A percentile compares a stretch with the other conserved stretches of the same genome.
Conservation (phyloP, 2,329 filamentous ascomycete genomes). For the Salinomyces thailandicus region DNA sequence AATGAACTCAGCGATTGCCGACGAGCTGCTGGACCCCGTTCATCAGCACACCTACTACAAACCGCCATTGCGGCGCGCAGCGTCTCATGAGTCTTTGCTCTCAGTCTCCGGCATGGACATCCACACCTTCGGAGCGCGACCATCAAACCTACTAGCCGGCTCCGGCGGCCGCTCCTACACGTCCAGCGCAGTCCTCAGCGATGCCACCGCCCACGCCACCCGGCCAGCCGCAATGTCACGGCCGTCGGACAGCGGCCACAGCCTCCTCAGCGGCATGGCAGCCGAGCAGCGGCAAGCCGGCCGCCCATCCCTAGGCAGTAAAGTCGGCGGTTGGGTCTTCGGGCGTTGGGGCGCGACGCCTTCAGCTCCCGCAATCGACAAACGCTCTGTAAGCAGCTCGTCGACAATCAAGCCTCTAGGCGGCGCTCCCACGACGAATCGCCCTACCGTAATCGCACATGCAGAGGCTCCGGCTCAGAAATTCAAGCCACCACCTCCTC, state of each 20-base stretch:
- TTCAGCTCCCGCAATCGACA: conserved; percentile 19
- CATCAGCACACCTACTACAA: conserved; percentile 29
- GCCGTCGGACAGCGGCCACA: conserved; percentile 17
- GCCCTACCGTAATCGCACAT: conserved; percentile 10
- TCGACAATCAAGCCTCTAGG: conserved; percentile 4
- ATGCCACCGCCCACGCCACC: conserved; percentile 24
- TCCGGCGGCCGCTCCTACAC: conserved; percentile 34
- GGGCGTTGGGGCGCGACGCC: conserved; percentile 52
- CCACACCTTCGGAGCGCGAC: conserved; percentile 59
- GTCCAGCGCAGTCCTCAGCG: conserved; percentile 36
- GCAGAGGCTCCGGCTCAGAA: conserved; percentile 27
- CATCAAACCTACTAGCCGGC: conserved; percentile 60
- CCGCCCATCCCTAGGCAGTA: conserved; percentile 34
- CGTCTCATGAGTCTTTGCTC: conserved; percentile 81
- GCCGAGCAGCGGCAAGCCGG: conserved; percentile 14
- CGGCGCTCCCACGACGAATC: conserved; percentile 6
- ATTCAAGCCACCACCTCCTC: conserved; percentile 25
- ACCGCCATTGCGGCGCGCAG: conserved; percentile 48
- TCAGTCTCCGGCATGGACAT: conserved; percentile 84
- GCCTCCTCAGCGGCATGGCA: conserved; percentile 25
- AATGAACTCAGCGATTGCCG: conserved; percentile 14
- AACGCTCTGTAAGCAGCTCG: conserved; percentile 1
- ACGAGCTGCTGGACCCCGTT: conserved; percentile 17
- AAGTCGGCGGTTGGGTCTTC: conserved; percentile 55
- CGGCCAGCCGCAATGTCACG: conserved; percentile 27